These are phyloP conservation scores for Ogataea haglerorum DNA, from an alignment of 805 yeast genomes.

Conservation along the genomic window DNA sequence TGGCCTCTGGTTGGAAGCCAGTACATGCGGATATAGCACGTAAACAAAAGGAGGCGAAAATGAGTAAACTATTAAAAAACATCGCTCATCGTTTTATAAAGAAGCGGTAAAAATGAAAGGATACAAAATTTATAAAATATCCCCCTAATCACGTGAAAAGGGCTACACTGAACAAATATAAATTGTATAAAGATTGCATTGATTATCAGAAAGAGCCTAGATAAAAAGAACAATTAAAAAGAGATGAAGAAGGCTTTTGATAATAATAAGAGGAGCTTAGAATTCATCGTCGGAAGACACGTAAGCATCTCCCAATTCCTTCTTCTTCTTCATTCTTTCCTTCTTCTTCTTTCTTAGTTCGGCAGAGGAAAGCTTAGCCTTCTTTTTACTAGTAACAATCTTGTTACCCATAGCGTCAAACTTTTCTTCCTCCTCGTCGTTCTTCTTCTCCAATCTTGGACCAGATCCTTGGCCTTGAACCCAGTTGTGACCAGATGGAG, in stretches of 20 bases:
- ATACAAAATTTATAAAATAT: neutral
- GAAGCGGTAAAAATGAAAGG: conserved; percentile 7
- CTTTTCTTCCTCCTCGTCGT: conserved; percentile 91
- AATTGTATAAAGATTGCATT: conserved; percentile 12
- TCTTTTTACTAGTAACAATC: conserved; percentile 94
- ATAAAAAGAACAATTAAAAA: conserved; percentile 11
- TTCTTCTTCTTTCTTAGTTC: conserved; percentile 99
- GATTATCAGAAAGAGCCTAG: conserved; percentile 2
- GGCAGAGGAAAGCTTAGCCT: conserved; percentile 95
- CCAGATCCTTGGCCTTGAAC: conserved; percentile 99
- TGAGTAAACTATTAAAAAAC: neutral
- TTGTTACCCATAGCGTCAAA: conserved; percentile 99
- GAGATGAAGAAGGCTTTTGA: conserved; percentile 2
- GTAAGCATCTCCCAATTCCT: conserved; percentile 98
- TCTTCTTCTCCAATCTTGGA: conserved; percentile 97
- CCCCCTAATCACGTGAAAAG: neutral
- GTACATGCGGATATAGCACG: neutral
- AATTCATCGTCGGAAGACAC: conserved; percentile 94
- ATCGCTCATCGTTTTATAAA: neutral
- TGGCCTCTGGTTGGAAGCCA: neutral
- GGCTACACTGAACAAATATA: neutral
- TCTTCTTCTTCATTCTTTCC: conserved; percentile 99
- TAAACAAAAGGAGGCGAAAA: neutral
- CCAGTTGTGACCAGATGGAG: conserved; percentile 99
- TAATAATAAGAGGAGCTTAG: conserved; percentile 34